Conservation (phyloP, 2,329 filamentous ascomycete genomes). For the Sarocladium brachiariae region DNA sequence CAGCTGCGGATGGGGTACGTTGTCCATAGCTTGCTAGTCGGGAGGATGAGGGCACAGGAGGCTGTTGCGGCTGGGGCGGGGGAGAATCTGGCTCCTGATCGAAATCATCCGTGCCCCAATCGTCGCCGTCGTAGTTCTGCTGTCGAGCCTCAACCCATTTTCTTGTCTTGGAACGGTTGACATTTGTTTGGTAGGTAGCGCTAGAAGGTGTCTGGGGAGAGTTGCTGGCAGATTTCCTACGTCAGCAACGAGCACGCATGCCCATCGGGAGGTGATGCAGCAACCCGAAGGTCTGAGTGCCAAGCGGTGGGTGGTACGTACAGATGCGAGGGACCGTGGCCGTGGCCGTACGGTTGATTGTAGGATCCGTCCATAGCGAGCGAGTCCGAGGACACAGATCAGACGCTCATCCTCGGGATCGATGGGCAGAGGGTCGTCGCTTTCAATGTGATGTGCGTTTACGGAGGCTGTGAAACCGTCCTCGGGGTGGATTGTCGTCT, state of each 20-base stretch:
- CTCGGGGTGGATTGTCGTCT: too few relatives aligned
- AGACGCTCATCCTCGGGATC: slow-evolving; percentile 3
- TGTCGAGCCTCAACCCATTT: slow-evolving; percentile 92
- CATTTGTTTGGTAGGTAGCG: slow-evolving; percentile 67
- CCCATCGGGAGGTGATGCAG: background rate
- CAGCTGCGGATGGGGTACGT: background rate
- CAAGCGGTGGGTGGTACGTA: background rate
- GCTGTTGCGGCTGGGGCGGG: slow-evolving; percentile 18
- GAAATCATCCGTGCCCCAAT: slow-evolving; percentile 73
- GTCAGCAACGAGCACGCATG: background rate
- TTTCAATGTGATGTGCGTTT: too few relatives aligned
- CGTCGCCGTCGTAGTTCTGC: slow-evolving; percentile 84
- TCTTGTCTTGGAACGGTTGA: slow-evolving; percentile 82
- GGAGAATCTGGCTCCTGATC: slow-evolving; percentile 41
- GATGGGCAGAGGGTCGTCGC: background rate
- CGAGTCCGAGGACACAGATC: slow-evolving; percentile 5
- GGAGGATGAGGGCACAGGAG: slow-evolving; percentile 18
- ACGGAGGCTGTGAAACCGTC: too few relatives aligned
- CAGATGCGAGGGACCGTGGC: slow-evolving; percentile 6
- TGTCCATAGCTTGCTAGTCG: slow-evolving; percentile 10
- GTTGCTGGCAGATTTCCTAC: background rate
- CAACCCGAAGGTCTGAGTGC: background rate
- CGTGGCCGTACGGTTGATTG: slow-evolving; percentile 6
- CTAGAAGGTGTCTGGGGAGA: slow-evolving; percentile 25
- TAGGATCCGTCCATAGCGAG: slow-evolving; percentile 8